phyloP scores from a whole-genome alignment of 306 rosid species.

The Carpinus fangiana region DNA sequence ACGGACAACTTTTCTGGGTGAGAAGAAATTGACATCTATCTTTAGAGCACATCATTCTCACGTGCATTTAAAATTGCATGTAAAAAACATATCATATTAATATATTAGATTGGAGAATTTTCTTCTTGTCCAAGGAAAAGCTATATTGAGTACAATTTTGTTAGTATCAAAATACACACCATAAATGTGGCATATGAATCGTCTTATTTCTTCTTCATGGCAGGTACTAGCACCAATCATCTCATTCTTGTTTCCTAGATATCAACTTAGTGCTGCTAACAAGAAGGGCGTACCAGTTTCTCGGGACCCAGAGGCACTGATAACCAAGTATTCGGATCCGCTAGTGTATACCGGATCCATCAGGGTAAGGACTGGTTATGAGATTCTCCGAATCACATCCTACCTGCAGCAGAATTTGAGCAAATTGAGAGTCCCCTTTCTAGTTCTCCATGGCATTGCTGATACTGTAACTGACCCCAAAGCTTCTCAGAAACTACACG shows the following conservation, averaged over 20 bases:
- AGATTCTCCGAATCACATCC: constrained; percentile 65
- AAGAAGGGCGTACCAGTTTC: constrained; percentile 59
- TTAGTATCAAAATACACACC: neutral
- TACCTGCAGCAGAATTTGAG: constrained; percentile 68
- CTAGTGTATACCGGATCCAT: constrained; percentile 76
- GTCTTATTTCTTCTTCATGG: constrained; percentile 18
- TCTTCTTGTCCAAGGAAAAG: too few relatives aligned
- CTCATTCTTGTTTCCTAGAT: constrained; percentile 70
- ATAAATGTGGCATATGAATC: neutral
- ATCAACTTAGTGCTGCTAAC: constrained; percentile 61
- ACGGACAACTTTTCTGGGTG: too few relatives aligned
- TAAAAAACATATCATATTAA: too few relatives aligned
- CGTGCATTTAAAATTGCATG: too few relatives aligned
- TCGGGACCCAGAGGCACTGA: constrained; percentile 79
- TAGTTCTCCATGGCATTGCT: constrained; percentile 83
- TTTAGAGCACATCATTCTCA: too few relatives aligned
- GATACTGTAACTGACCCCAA: constrained; percentile 80
- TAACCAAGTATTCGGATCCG: constrained; percentile 84
- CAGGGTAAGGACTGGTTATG: constrained; percentile 77
- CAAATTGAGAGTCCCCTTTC: constrained; percentile 68
- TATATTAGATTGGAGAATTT: too few relatives aligned
- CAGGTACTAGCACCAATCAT: constrained; percentile 79
- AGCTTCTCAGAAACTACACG: constrained; percentile 64
- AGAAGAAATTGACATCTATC: too few relatives aligned
- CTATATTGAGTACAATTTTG: neutral